Base-by-base conservation (phyloP, 2,329 filamentous ascomycete genomes). In the Chaetothyriales sp. region DNA sequence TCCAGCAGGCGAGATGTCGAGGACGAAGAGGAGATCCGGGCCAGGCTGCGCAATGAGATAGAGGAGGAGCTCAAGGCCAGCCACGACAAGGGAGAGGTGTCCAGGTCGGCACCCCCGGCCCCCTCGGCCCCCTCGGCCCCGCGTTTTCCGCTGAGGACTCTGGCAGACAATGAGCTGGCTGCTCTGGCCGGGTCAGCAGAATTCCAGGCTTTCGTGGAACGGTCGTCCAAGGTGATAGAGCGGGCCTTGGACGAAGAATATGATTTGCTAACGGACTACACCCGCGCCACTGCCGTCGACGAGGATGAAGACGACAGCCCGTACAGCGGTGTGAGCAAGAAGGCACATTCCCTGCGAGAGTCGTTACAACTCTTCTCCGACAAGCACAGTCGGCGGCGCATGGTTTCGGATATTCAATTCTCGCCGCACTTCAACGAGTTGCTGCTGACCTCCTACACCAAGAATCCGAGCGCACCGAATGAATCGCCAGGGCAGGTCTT, bases 171-270 rank as follows among this genome's bases (percentile, higher is more conserved):
- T 61, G 94, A 98, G 66, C 73, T 95, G 43, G 82, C 85, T 59
- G 92, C 90, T 4, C 89, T 97, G 22, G 92, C 88, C 20, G 85
- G 85, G 51, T 95, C 90, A 0, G 82, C 90, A 28, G 92, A 97
- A 48, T 98, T 98, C 65, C 77, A 92, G 55, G 88, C 94, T 61
- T 98, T 98, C 64, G 81, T 98, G 28, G 92, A 98, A 63, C 81
- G 88, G 61, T 95, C 90, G 19, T 94, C 88, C 52, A 98, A 97
- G 69, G 89, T 98, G 47, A 90, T 98, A 61, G 92, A 98, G 71
- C 81, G 92, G 63, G 90, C 92, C 4, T 73, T 98, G 58, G 92
- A 97, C 63, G 85, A 95, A 64, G 88, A 95, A 52, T 98, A 97
- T 66, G 92, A 98, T 66, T 87, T 98, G 55, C 74, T 98, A 55